Evolutionary conservation across 139 green algal genomes (phyloP).

Genomic region (Pleodorina starrii): DNA sequence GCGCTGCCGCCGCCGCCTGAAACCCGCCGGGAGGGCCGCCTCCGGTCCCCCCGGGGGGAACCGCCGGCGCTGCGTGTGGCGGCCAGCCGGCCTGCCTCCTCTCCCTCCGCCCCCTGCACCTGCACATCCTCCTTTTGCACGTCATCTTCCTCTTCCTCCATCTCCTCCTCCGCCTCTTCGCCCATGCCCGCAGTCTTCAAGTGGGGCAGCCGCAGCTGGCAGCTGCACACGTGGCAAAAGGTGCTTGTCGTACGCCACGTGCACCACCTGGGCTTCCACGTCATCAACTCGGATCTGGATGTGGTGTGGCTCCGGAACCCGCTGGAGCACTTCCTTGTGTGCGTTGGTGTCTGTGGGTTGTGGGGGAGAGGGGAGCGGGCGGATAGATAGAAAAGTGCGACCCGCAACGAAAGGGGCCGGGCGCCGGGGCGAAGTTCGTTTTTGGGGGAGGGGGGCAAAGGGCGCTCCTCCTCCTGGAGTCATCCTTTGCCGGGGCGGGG

Average conservation of each 20-base stretch:
- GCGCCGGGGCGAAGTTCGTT: too few relatives aligned
- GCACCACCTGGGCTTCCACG: constrained; percentile 56
- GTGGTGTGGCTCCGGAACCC: constrained; percentile 61
- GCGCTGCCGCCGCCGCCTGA: too few relatives aligned
- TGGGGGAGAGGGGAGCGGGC: too few relatives aligned
- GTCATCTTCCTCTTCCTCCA: not conserved
- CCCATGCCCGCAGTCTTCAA: constrained; percentile 43
- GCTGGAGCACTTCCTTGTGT: constrained; percentile 50
- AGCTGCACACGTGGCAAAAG: constrained; percentile 57
- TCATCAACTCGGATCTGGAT: constrained; percentile 57
- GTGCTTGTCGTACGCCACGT: constrained; percentile 51
- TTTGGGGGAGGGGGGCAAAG: too few relatives aligned
- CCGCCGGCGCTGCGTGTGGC: too few relatives aligned
- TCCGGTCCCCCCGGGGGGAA: too few relatives aligned
- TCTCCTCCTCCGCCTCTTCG: not conserved
- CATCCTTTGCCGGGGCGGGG: too few relatives aligned
- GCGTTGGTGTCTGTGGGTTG: not conserved
- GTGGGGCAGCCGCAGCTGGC: constrained; percentile 54
- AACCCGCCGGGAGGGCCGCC: too few relatives aligned
- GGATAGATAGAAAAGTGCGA: too few relatives aligned
- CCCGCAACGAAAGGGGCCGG: too few relatives aligned
- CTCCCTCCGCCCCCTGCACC: not conserved
- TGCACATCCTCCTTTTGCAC: not conserved
- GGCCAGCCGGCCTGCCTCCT: too few relatives aligned
- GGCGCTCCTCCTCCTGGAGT: too few relatives aligned